phyloP scores from a whole-genome alignment of 805 yeast genomes.

The Suhomyces tanzawaensis region DNA sequence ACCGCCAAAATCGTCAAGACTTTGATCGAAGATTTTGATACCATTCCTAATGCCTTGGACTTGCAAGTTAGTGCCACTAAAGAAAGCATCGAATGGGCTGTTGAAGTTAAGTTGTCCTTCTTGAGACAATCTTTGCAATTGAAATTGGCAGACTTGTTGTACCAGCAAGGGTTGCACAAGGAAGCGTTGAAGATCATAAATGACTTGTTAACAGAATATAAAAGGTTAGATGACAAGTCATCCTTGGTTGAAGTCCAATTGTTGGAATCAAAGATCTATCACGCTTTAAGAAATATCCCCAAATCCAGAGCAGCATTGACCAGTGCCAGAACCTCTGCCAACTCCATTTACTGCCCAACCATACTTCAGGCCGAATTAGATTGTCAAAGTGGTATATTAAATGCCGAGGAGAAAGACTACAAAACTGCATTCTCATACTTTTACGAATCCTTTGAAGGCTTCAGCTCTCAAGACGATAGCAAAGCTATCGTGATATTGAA shows the following conservation, averaged over 20 bases:
- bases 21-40: slow-evolving; percentile 75
- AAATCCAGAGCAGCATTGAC: slow-evolving; percentile 91
- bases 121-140: slow-evolving; percentile 85
- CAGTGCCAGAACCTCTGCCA: slow-evolving; percentile 96
- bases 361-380: slow-evolving; percentile 90
- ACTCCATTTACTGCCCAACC: slow-evolving; percentile 94
- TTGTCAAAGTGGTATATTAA: slow-evolving; percentile 89
- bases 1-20: slow-evolving; percentile 86
- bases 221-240: slow-evolving; percentile 91
- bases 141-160: slow-evolving; percentile 74
- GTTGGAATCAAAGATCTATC: slow-evolving; percentile 85
- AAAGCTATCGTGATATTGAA: slow-evolving; percentile 75
- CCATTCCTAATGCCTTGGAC: slow-evolving; percentile 59
- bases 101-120: slow-evolving; percentile 77
- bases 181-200: slow-evolving; percentile 73
- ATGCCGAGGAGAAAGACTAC: slow-evolving; percentile 96
- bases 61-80: slow-evolving; percentile 70
- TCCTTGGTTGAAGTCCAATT: slow-evolving; percentile 94
- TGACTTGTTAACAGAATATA: slow-evolving; percentile 75
- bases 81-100: slow-evolving; percentile 86
- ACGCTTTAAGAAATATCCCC: slow-evolving; percentile 85
- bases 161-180: slow-evolving; percentile 60
- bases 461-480: slow-evolving; percentile 60
- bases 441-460: slow-evolving; percentile 92
- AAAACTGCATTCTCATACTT: slow-evolving; percentile 95